These are phyloP conservation scores for Penicillium crustosum DNA, from an alignment of 2,329 filamentous ascomycete genomes.

Conservation along the genomic window DNA sequence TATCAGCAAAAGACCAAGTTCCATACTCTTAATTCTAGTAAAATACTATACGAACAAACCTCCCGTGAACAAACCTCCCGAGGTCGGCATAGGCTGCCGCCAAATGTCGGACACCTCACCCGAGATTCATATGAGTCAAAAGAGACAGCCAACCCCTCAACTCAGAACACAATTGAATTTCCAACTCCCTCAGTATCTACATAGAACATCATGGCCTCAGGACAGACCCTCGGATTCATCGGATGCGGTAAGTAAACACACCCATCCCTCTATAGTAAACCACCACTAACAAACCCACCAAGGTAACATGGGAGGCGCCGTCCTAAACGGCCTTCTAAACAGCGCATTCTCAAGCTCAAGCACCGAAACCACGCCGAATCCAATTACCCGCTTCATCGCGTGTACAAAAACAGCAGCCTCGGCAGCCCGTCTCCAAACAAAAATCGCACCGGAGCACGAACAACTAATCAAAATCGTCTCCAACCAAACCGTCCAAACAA, in stretches of 20 bases:
- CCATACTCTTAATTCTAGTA: background rate
- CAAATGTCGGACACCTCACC: constrained; percentile 1
- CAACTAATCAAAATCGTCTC: constrained; percentile 37
- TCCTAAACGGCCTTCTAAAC: constrained; percentile 35
- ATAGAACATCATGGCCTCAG: constrained; percentile 8
- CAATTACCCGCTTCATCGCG: constrained; percentile 37
- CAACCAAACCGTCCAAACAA: constrained; percentile 37
- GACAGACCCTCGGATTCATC: constrained; percentile 20
- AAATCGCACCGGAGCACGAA: constrained; percentile 30
- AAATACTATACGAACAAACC: background rate
- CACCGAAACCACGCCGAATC: background rate
- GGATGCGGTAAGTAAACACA: constrained; percentile 19
- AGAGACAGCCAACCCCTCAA: background rate
- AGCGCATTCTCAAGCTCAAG: constrained; percentile 17
- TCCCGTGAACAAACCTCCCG: background rate
- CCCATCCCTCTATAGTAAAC: background rate
- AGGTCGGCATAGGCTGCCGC: background rate
- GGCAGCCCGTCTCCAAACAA: constrained; percentile 31
- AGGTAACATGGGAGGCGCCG: constrained; percentile 42
- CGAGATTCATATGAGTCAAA: background rate
- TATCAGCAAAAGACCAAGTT: background rate
- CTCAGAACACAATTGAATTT: background rate
- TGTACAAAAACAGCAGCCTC: constrained; percentile 43
- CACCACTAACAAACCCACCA: constrained; percentile 4
- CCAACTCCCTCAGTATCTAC: background rate